Percentiles rank a stretch among this genome's conserved stretches.
phyloP scores from a whole-genome alignment of 331 rosid genomes.

The Saraca asoca region DNA sequence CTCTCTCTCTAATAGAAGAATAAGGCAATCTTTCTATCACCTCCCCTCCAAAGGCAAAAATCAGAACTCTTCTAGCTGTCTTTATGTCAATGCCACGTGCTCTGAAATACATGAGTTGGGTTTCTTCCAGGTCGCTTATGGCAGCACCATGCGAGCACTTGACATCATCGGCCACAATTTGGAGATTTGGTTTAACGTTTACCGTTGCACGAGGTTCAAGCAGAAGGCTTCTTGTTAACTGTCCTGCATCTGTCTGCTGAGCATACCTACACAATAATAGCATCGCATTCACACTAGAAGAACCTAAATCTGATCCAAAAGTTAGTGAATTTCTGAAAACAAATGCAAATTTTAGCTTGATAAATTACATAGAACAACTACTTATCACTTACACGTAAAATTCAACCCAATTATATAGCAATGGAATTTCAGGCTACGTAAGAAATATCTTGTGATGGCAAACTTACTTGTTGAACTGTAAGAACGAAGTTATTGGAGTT shows the following conservation, averaged over 20 bases:
- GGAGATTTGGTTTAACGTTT: slow-evolving; percentile 92
- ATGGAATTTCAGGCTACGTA: slow-evolving; percentile 13
- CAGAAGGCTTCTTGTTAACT: slow-evolving; percentile 86
- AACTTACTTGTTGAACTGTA: not conserved
- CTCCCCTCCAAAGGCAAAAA: slow-evolving; percentile 83
- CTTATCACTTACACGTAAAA: not conserved
- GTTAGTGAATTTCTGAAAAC: not conserved
- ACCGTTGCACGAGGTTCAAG: slow-evolving; percentile 91
- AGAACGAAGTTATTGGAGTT: not conserved
- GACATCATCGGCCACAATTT: slow-evolving; percentile 86
- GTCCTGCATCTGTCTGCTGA: slow-evolving; percentile 96
- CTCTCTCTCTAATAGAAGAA: slow-evolving; percentile 55
- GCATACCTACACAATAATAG: slow-evolving; percentile 60
- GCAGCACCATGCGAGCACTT: slow-evolving; percentile 99
- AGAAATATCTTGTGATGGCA: not conserved
- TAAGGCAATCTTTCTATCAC: slow-evolving; percentile 66
- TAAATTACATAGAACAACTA: not conserved
- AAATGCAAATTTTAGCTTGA: not conserved
- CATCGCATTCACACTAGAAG: not conserved
- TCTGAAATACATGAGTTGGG: slow-evolving; percentile 76
- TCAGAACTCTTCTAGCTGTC: slow-evolving; percentile 81
- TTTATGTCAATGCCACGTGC: slow-evolving; percentile 76
- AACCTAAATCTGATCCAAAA: not conserved
- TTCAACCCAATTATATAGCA: slow-evolving; percentile 3
- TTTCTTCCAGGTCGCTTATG: slow-evolving; percentile 85